Conservation (phyloP, 495 filamentous ascomycete species). For the Penicillium coffeae region DNA sequence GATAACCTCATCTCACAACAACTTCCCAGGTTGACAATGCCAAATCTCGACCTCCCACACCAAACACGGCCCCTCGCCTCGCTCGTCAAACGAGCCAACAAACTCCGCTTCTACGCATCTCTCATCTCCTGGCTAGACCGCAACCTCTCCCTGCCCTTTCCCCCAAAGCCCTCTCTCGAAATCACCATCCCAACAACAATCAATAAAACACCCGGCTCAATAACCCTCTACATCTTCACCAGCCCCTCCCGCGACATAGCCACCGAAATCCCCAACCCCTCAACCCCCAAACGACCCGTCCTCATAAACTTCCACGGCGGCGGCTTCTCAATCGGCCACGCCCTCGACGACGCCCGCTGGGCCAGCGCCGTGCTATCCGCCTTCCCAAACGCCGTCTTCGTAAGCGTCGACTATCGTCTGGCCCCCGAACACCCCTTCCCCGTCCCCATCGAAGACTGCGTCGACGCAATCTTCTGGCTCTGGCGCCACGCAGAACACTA, state of each 20-base stretch:
- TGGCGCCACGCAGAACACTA: constrained; percentile 46
- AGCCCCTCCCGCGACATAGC: not conserved
- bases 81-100: constrained; percentile 10
- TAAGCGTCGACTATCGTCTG: constrained; percentile 32
- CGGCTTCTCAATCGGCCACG: constrained; percentile 36
- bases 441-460: constrained; percentile 60
- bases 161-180: constrained; percentile 3
- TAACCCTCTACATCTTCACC: constrained; percentile 22
- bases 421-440: constrained; percentile 39
- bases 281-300: constrained; percentile 5
- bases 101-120: constrained; percentile 11
- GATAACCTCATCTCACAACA: too few species aligned
- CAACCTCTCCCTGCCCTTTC: constrained; percentile 16
- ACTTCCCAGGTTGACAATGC: not conserved
- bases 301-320: constrained; percentile 31
- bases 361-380: constrained; percentile 7
- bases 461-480: constrained; percentile 52
- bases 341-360: constrained; percentile 21
- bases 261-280: not conserved
- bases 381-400: constrained; percentile 10
- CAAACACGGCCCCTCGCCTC: not conserved
- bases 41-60: not conserved
- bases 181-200: constrained; percentile 18
- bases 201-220: constrained; percentile 14
- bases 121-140: constrained; percentile 20